Conservation (phyloP, 2,329 filamentous ascomycete genomes). For the Aspergillus floridensis region DNA sequence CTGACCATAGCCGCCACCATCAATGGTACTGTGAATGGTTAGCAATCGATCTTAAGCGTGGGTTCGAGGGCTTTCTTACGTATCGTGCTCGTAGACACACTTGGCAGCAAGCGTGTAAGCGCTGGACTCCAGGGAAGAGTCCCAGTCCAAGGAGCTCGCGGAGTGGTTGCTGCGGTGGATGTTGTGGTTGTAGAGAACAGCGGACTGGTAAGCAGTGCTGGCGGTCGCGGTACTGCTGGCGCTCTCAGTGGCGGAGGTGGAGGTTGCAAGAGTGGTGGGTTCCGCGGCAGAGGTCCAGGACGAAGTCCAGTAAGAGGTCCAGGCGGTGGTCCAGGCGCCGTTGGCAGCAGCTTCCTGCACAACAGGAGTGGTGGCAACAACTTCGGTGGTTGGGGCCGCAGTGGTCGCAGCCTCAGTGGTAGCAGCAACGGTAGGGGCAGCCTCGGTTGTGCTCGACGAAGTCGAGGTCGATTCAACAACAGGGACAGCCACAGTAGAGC, state of each 20-base stretch:
- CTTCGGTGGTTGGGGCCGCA: background rate
- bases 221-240: conserved; percentile 15
- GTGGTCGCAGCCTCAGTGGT: background rate
- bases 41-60: background rate
- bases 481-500: background rate
- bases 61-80: conserved; percentile 48
- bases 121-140: conserved; percentile 59
- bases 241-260: conserved; percentile 9
- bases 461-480: conserved; percentile 4
- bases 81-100: conserved; percentile 74
- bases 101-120: conserved; percentile 62
- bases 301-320: conserved; percentile 14
- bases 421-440: background rate
- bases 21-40: conserved; percentile 42
- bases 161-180: conserved; percentile 81
- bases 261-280: conserved; percentile 15
- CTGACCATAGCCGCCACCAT: conserved; percentile 73
- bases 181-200: conserved; percentile 72
- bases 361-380: background rate
- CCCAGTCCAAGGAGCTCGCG: conserved; percentile 64
- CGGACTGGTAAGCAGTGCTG: conserved; percentile 17
- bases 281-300: conserved; percentile 10
- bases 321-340: conserved; percentile 11
- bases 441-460: background rate
- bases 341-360: background rate